Conservation (phyloP, 805 yeast species). For the Candida endomychidarum region DNA sequence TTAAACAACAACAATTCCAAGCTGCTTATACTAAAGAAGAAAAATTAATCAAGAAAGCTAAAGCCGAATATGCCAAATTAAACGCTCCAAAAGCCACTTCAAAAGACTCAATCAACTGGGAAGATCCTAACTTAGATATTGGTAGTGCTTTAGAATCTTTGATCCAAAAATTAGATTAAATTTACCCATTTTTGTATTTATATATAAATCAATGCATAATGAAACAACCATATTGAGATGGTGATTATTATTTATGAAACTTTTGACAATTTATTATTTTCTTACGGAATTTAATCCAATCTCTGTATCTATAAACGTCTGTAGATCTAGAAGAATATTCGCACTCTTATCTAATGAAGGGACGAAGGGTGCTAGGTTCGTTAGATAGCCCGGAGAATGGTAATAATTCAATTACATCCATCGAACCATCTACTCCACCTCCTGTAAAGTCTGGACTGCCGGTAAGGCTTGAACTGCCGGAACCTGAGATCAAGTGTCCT, state of each 20-base stretch:
- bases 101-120: slow-evolving; percentile 63
- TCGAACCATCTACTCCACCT: slow-evolving; percentile 2
- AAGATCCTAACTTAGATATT: slow-evolving; percentile 88
- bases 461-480: not conserved
- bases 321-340: not conserved
- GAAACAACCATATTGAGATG: not conserved
- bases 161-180: slow-evolving; percentile 51
- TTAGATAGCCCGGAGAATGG: slow-evolving; percentile 21
- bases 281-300: too few species aligned
- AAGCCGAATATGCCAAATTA: slow-evolving; percentile 78
- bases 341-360: slow-evolving; percentile 5
- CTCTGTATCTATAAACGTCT: too few species aligned
- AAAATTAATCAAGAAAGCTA: slow-evolving; percentile 83
- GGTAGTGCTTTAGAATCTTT: slow-evolving; percentile 67
- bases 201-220: slow-evolving; percentile 11
- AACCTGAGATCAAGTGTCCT: slow-evolving; percentile 50
- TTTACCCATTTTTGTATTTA: slow-evolving; percentile 3
- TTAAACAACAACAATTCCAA: slow-evolving; percentile 55
- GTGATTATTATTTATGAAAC: not conserved
- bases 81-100: slow-evolving; percentile 42
- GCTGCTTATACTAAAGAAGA: slow-evolving; percentile 62
- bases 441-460: not conserved
- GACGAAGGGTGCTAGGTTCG: slow-evolving; percentile 24
- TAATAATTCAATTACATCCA: slow-evolving; percentile 4
- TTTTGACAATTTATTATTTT: not conserved